Base-by-base conservation (phyloP, 768 basidiomycete species). In the Xerocomus brunneocitrinus region DNA sequence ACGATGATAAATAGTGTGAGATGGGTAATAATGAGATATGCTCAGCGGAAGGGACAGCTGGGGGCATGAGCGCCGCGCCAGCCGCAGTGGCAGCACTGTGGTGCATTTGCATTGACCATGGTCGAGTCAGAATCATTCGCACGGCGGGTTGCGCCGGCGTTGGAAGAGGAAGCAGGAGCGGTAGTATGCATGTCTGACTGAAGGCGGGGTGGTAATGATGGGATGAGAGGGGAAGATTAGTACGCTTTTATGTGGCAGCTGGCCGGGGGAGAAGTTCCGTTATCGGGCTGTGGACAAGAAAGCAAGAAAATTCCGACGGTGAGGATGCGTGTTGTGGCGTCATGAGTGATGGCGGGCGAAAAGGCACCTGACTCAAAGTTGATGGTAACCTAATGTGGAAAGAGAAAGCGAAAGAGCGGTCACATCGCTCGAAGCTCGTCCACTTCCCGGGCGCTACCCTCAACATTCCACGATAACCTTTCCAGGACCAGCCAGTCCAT, bases 1-100 rank as follows among this genome's bases (percentile, higher is more conserved):
- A 66, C 47, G 55, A 46, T 55, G 53, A 63, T 61, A 72, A 73
- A 71, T 63, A 70, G 53, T 28, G 44, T 50, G 59, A 58, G 25
- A 54, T 49, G 55, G 24, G 38, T 41, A 47, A 47, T 41, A 24
- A 52, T 38, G 43, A 44, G 5, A 52, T 34, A 34, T 65, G 64
- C 57, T 75, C 68, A 81, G 65, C 75, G 79, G 82, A 85, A 85
- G 40, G 84, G 84, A 74, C 85, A 87, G 63, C 73, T 76, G 34
- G 82, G 79, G 27, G 80, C 67, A 58, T 79, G 77, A 14, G 73
- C 64, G 36, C 84, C 85, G 61, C 86, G 82, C 76, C 76, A 84
- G 60, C 85, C 85, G 58, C 87, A 89, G 67, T 87, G 84, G 76
- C 84, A 87, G 73, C 87, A 89, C 67, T 87, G 85, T 55, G 87